A percentile compares a stretch with the other conserved stretches of the same genome.
phyloP scores from a whole-genome alignment of 2,329 filamentous ascomycete species.

The Fusarium falciforme region DNA sequence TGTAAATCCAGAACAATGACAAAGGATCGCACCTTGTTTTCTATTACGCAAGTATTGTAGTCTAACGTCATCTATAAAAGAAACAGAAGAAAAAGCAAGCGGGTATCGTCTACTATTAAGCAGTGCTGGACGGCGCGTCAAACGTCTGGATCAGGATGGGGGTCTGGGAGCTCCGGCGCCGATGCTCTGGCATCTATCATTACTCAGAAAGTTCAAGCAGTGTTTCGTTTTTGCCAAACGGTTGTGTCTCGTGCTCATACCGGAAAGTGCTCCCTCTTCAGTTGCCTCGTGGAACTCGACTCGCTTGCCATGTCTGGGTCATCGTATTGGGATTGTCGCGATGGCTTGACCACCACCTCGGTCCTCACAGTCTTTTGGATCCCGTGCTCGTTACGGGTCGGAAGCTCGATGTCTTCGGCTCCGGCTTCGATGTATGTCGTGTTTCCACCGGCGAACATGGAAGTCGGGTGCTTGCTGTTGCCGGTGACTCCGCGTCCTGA shows the following conservation, averaged over 20 bases:
- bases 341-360: constrained; percentile 38
- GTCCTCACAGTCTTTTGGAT: constrained; percentile 44
- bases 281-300: constrained; percentile 32
- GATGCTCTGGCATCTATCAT: not conserved
- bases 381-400: constrained; percentile 12
- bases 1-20: not conserved
- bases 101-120: not conserved
- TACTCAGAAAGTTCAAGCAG: not conserved
- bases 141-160: not conserved
- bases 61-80: not conserved
- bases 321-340: constrained; percentile 30
- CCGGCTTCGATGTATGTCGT: constrained; percentile 40
- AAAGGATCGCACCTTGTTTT: not conserved
- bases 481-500: not conserved
- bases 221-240: not conserved
- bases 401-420: constrained; percentile 35
- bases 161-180: not conserved
- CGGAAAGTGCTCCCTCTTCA: constrained; percentile 37
- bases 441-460: constrained; percentile 40
- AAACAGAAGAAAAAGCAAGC: not conserved
- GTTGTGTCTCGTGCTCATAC: constrained; percentile 8
- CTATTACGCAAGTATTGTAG: not conserved
- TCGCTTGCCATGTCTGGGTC: constrained; percentile 38
- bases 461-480: constrained; percentile 19
- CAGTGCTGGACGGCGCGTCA: not conserved